Conservation (phyloP, 1,139 yeast species). For the Candida albicans region DNA sequence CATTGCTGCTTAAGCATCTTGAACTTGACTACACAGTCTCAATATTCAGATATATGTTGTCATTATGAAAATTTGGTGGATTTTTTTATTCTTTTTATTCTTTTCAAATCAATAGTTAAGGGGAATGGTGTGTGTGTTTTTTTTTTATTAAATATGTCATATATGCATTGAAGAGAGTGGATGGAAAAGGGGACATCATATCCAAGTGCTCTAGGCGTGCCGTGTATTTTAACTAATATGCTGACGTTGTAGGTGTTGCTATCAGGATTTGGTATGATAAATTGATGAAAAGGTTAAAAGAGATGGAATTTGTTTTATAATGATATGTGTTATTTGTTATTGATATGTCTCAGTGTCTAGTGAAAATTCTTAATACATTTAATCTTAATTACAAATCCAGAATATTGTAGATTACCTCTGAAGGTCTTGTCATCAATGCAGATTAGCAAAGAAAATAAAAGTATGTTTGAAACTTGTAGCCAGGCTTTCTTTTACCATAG, state of each 20-base stretch:
- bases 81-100: not conserved
- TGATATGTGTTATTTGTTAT: not conserved
- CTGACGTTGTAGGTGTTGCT: constrained; percentile 65
- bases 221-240: constrained; percentile 47
- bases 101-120: constrained; percentile 2
- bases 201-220: constrained; percentile 63
- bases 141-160: not conserved
- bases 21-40: not conserved
- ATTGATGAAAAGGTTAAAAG: not conserved
- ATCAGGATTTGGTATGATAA: constrained; percentile 50
- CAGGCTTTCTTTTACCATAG: no score
- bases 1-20: constrained; percentile 34
- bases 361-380: no score
- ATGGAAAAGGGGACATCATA: constrained; percentile 21
- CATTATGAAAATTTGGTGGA: constrained; percentile 1
- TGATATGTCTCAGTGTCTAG: no score
- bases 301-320: not conserved
- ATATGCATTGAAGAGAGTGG: not conserved
- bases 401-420: no score
- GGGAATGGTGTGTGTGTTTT: not conserved
- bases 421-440: no score
- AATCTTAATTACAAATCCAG: no score
- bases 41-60: not conserved
- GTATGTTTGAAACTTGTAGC: no score
- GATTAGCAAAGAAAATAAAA: no score